Base-by-base conservation (phyloP, 108 stramenopile genomes). In the Nitzschia putrida region DNA sequence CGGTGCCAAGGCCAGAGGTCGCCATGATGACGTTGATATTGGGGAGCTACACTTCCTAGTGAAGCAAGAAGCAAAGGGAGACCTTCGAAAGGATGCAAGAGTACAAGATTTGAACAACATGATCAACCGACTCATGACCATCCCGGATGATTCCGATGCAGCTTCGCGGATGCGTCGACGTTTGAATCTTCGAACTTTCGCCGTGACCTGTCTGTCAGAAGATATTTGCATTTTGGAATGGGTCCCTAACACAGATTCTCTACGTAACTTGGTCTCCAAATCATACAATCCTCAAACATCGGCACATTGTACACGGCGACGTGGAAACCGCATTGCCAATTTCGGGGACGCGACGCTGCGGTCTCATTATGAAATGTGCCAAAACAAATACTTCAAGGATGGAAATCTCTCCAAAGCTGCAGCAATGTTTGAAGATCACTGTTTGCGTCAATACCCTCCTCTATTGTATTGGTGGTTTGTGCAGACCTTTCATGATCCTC, bases 201-300 rank as follows among this genome's bases (percentile, higher is more conserved):
- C 97, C 13, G 99, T 99, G 18, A 90, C 96, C 0, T 98, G 97
- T 66, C 85, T 99, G 22, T 91, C 95, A 45, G 99, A 99, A 81
- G 97, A 97, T 55, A 97, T 95, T 71, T 98, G 99, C 3, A 86
- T 99, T 53, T 69, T 98, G 13, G 99, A 99, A 74, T 99, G 99
- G 99, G 98, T 98, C 11, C 85, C 91, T 14, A 80, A 95, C 60
- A 97, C 98, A 8, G 77, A 83, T 42, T 84, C 92, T 4, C 58
- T 99, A 59, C 88, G 97, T 12, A 79, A 82, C 49, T 66, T 92
- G n/a, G 80, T 97, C 7, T 57, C 69, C 25, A 51, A 52, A 13
- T 80, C 95, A 3, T 96, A 93, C 82, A 95, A 91, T 70, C 86
- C 91, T 10, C 90, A 93, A 66, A 87, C 85, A n/a, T 56, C 72